Percentiles rank a stretch among this genome's conserved stretches.
Evolutionary conservation across 805 yeast genomes (phyloP).

Genomic region (Candida ficus): DNA sequence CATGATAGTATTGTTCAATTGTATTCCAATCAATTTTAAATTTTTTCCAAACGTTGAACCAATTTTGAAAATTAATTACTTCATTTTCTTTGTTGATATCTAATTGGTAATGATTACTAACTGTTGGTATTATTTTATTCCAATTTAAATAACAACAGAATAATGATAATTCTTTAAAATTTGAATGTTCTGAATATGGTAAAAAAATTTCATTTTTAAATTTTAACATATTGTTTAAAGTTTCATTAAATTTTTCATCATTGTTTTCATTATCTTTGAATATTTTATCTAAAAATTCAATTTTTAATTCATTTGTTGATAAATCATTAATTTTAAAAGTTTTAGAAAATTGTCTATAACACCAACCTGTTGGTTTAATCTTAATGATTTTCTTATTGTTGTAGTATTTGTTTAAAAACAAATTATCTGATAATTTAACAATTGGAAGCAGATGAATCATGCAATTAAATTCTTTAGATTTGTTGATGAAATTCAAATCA

Average conservation of each 20-base stretch:
- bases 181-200: conserved; percentile 94
- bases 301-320: neutral
- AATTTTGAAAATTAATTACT: conserved; percentile 7
- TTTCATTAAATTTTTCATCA: conserved; percentile 5
- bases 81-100: conserved; percentile 3
- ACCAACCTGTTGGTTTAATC: conserved; percentile 90
- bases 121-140: conserved; percentile 71
- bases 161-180: conserved; percentile 70
- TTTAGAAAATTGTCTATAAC: conserved; percentile 35
- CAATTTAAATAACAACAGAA: conserved; percentile 53
- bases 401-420: conserved; percentile 23
- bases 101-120: conserved; percentile 36
- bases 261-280: neutral
- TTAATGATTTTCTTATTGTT: conserved; percentile 45
- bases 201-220: conserved; percentile 24
- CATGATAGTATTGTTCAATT: conserved; percentile 7
- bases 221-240: conserved; percentile 28
- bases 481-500: conserved; percentile 1
- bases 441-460: conserved; percentile 74
- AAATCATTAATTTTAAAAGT: neutral
- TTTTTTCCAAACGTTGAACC: conserved; percentile 20
- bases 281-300: conserved; percentile 1
- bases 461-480: conserved; percentile 7
- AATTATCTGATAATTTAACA: conserved; percentile 41
- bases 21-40: conserved; percentile 1